These are phyloP conservation scores for Globisporangium spiculum DNA, from an alignment of 352 stramenopile genomes.

Conservation along the genomic window DNA sequence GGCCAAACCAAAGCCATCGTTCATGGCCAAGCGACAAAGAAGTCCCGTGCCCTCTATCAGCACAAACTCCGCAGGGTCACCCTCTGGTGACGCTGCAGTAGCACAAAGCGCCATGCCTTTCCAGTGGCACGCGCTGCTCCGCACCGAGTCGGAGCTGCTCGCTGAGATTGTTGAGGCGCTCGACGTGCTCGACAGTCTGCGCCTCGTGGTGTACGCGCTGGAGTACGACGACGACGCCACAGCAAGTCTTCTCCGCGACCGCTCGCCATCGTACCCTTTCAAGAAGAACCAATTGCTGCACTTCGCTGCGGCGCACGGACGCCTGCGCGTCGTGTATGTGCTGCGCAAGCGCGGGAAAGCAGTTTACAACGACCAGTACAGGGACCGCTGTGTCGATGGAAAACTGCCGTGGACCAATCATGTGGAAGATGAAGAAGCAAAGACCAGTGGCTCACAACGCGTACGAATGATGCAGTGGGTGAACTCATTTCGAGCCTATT, in stretches of 20 bases:
- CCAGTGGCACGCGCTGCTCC: not conserved
- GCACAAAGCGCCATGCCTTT: not conserved
- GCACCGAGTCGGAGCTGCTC: not conserved
- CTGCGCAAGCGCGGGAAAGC: not conserved
- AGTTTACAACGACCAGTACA: not conserved
- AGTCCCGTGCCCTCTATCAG: not conserved
- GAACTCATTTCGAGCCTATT: not conserved
- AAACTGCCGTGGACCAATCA: not conserved
- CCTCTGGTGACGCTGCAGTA: not conserved
- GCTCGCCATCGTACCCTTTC: not conserved
- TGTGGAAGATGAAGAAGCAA: not conserved
- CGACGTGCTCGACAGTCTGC: not conserved
- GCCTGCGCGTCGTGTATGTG: not conserved
- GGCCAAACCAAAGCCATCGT: not conserved
- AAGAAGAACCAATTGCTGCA: not conserved
- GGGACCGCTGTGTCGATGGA: not conserved
- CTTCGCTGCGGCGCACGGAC: not conserved
- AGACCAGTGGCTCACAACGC: not conserved
- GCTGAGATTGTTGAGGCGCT: not conserved
- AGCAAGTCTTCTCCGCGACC: not conserved
- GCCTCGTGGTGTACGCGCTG: not conserved
- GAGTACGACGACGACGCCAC: not conserved
- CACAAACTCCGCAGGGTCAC: not conserved
- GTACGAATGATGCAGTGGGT: not conserved
- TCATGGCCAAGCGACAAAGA: not conserved